Base-by-base conservation (phyloP, 805 yeast species). In the Starmerella bombi region DNA sequence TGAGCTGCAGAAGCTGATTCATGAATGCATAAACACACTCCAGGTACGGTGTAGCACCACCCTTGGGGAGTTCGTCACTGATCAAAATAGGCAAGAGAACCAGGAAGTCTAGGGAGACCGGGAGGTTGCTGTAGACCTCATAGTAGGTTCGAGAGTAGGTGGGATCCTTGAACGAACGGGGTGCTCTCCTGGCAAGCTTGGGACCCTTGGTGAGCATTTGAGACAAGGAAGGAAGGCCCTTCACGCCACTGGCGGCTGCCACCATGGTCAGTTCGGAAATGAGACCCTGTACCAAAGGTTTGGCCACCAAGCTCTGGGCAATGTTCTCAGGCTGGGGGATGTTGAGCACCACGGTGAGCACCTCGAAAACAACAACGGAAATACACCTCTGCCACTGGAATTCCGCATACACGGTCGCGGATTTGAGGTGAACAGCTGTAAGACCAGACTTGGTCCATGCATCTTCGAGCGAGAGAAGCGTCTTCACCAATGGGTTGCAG, bases 381-480 rank as follows among this genome's bases (percentile, higher is more conserved):
- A 84, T 67, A 1, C 93, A 86, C 42, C 81, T 67, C 56, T 78
- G 76, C 94, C 94, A 85, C 59, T 84, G 91, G 52, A 77, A 21
- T 16, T 48, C 50, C 15, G 44, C 45, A 31, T 77, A 10, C 77
- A 71, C 59, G 73, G 63, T 52, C 74, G 79, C 47, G 75, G 83
- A 41, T 34, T 45, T 46, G 5, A 51, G 27, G 28, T 39, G 51
- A 19, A 43, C 17, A 9, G 49, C 40, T 3, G 44, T 32, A n/a
- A 48, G 31, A n/a, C 51, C 44, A n/a, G 35, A 32, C 4, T 36
- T 20, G 8, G 42, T 34, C 40, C 49, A 39, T 9, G 51, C 56
- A 14, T 41, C 20, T 29, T 43, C 49, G 5, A 52, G 38, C 15
- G 42, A 27, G 12, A 42, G 31, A 15, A 44, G 14, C 1, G 34